Conservation (phyloP, 768 basidiomycete species). For the Leccinum olivaceopallidum region DNA sequence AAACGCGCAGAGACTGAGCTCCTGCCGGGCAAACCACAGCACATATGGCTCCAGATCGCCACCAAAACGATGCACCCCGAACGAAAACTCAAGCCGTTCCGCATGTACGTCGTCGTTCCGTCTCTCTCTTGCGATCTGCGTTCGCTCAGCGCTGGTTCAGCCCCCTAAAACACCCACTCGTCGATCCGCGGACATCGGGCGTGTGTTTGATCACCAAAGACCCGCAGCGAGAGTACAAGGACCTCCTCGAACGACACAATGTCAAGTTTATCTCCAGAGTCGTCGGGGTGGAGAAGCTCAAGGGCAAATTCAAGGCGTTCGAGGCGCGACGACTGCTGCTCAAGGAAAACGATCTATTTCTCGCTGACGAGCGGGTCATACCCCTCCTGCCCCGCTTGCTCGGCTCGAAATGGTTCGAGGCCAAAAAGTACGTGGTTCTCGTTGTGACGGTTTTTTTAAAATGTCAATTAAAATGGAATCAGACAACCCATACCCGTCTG, state of each 20-base stretch:
- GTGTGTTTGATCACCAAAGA: conserved; percentile 95
- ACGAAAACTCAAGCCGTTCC: conserved; percentile 75
- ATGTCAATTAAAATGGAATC: too few species aligned
- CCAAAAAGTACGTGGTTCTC: conserved; percentile 85
- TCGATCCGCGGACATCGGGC: conserved; percentile 77
- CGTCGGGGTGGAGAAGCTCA: conserved; percentile 88
- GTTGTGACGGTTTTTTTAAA: too few species aligned
- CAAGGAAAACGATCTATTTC: conserved; percentile 88
- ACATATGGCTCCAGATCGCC: conserved; percentile 86
- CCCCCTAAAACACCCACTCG: conserved; percentile 75
- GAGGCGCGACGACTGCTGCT: conserved; percentile 81
- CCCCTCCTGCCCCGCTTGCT: conserved; percentile 85
- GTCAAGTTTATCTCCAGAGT: conserved; percentile 92
- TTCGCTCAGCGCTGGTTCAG: conserved; percentile 30
- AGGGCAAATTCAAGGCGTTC: conserved; percentile 88
- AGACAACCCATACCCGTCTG: conserved; percentile 95
- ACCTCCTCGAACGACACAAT: conserved; percentile 72
- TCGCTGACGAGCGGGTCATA: conserved; percentile 89
- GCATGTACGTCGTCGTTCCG: conserved; percentile 61
- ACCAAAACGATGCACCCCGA: conserved; percentile 80
- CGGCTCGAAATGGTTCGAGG: conserved; percentile 89
- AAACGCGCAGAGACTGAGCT: conserved; percentile 74
- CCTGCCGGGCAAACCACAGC: conserved; percentile 74
- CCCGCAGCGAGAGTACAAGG: conserved; percentile 95
- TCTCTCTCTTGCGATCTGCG: neutral